These are phyloP conservation scores for Pholiota molesta DNA, from an alignment of 768 basidiomycete species.

Conservation along the genomic window DNA sequence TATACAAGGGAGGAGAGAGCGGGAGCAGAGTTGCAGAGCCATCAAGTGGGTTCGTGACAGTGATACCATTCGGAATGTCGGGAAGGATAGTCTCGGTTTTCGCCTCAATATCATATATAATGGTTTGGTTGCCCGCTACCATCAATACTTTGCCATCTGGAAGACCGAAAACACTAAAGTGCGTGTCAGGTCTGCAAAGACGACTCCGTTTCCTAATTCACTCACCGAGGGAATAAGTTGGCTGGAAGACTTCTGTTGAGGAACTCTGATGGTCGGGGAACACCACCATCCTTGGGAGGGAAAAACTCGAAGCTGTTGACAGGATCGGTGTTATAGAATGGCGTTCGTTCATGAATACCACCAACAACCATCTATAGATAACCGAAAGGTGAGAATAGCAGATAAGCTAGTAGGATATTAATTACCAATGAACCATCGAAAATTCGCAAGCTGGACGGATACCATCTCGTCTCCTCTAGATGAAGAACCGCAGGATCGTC, in stretches of 20 bases:
- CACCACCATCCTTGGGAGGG: constrained; percentile 41
- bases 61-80: constrained; percentile 46
- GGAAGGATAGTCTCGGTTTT: constrained; percentile 43
- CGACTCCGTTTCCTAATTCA: constrained; percentile 4
- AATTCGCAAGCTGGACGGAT: constrained; percentile 39
- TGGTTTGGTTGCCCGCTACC: constrained; percentile 43
- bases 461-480: constrained; percentile 42
- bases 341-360: constrained; percentile 32
- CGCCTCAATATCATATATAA: constrained; percentile 41
- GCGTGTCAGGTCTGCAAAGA: neutral
- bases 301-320: constrained; percentile 46
- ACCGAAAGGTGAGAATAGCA: neutral
- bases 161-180: constrained; percentile 22
- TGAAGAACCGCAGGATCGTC: constrained; percentile 38
- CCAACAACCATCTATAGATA: constrained; percentile 29
- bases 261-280: constrained; percentile 28
- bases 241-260: constrained; percentile 29
- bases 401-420: constrained; percentile 16
- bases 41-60: constrained; percentile 44
- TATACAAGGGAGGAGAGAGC: constrained; percentile 40
- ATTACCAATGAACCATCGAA: constrained; percentile 34
- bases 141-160: constrained; percentile 42
- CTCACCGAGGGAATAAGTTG: constrained; percentile 30
- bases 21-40: constrained; percentile 40
- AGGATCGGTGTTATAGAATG: constrained; percentile 67